Conservation (phyloP, 164 flowering plant genomes). For the Vitis cinerea region DNA sequence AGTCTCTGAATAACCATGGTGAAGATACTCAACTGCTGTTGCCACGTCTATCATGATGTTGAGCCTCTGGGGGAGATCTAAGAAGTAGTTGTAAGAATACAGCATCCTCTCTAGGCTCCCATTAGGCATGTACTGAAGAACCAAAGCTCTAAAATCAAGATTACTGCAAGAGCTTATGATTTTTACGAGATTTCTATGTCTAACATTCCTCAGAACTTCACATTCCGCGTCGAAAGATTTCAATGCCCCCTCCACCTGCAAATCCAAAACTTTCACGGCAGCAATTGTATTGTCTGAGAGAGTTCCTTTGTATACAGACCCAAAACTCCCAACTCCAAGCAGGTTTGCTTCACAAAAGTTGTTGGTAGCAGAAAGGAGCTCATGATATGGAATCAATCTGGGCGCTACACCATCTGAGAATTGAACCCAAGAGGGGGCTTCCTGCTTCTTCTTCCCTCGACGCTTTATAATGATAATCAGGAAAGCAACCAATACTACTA, state of each 20-base stretch:
- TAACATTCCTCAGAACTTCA: constrained; percentile 5
- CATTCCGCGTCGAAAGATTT: constrained; percentile 7
- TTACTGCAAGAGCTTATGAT: constrained; percentile 4
- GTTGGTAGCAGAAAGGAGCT: constrained; percentile 1
- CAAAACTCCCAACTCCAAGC: constrained; percentile 8
- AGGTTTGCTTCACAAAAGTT: constrained; percentile 7
- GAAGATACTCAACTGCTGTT: constrained; percentile 18
- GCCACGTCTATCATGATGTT: constrained; percentile 4
- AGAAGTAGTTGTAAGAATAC: not conserved
- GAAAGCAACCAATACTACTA: not conserved
- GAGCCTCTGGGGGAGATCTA: not conserved
- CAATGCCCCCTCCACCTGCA: not conserved
- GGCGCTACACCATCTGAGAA: not conserved
- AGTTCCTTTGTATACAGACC: constrained; percentile 1
- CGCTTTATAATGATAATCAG: not conserved
- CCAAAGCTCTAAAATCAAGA: not conserved
- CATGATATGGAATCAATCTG: not conserved
- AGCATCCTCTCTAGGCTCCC: constrained; percentile 6
- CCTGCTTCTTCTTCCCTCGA: not conserved
- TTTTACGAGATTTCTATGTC: constrained; percentile 15
- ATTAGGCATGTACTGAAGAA: constrained; percentile 2
- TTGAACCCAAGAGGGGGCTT: not conserved
- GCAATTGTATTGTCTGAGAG: not conserved
- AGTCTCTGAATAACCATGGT: constrained; percentile 14
- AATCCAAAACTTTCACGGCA: not conserved